phyloP scores from a whole-genome alignment of 371 early-diverging fungal genomes.

The Syncephalis plumigaleata region DNA sequence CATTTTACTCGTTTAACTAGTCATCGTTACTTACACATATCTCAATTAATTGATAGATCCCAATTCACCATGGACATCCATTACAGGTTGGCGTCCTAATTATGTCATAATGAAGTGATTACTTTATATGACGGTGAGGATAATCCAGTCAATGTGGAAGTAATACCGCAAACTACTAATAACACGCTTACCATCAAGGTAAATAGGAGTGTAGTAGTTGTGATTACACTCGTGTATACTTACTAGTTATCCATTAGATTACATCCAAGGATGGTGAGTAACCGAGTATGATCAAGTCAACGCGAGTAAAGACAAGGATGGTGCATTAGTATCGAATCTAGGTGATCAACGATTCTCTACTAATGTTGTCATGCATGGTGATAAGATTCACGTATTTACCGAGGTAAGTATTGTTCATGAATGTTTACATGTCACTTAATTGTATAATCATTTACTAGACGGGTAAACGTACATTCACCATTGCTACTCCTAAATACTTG shows the following conservation, averaged over 20 bases:
- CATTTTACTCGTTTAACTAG: too few species aligned
- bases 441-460: slow-evolving; percentile 10
- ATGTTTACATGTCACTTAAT: neutral
- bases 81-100: slow-evolving; percentile 32
- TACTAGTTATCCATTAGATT: too few species aligned
- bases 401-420: slow-evolving; percentile 16
- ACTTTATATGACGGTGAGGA: slow-evolving; percentile 15
- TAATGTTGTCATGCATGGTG: slow-evolving; percentile 35
- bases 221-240: too few species aligned
- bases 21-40: too few species aligned
- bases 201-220: slow-evolving; percentile 3
- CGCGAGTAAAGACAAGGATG: slow-evolving; percentile 17
- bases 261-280: too few species aligned
- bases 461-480: slow-evolving; percentile 31
- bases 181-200: slow-evolving; percentile 17
- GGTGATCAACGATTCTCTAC: slow-evolving; percentile 32
- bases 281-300: neutral
- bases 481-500: slow-evolving; percentile 40
- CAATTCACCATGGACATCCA: slow-evolving; percentile 36
- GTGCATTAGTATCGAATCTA: slow-evolving; percentile 28
- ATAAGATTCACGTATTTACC: slow-evolving; percentile 43
- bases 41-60: too few species aligned
- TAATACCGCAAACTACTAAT: slow-evolving; percentile 13
- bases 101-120: slow-evolving; percentile 20
- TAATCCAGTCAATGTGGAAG: slow-evolving; percentile 14